Conservation (phyloP, 148 eudicot genomes). For the Rhododendron griersonianum region DNA sequence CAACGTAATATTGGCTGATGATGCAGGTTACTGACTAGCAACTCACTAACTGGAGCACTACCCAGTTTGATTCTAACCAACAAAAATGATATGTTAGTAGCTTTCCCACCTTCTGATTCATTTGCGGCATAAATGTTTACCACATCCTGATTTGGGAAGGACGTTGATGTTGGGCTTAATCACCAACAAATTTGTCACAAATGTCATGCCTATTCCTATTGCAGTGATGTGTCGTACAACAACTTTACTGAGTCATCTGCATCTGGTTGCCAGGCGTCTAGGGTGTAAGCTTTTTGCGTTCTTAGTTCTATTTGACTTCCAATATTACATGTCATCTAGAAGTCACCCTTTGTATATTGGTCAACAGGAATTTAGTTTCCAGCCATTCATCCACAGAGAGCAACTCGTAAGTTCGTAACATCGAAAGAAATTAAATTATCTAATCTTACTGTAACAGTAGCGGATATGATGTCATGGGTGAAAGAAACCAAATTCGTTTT, state of each 20-base stretch:
- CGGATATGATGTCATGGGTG: not conserved
- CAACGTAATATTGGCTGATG: not conserved
- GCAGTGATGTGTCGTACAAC: constrained; percentile 88
- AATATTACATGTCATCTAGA: constrained; percentile 2
- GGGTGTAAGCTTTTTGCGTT: constrained; percentile 39
- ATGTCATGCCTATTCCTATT: constrained; percentile 4
- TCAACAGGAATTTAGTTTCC: constrained; percentile 59
- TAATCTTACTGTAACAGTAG: not conserved
- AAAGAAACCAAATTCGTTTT: not conserved
- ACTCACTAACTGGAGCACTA: constrained; percentile 48
- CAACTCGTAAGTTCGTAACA: constrained; percentile 40
- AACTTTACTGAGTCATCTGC: constrained; percentile 41
- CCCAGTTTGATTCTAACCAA: constrained; percentile 48
- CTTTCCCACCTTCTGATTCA: not conserved
- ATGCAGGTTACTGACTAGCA: constrained; percentile 54
- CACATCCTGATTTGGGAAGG: not conserved
- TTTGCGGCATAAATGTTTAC: not conserved
- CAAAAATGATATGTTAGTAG: constrained; percentile 24
- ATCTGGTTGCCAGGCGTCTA: constrained; percentile 45
- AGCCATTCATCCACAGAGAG: constrained; percentile 33
- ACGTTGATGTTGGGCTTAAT: not conserved
- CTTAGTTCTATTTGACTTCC: not conserved
- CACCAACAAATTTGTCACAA: not conserved
- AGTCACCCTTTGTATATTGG: constrained; percentile 4
- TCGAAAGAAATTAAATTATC: not conserved